Conservation (phyloP, 78 protist species). For the Salpingoeca rosetta region DNA sequence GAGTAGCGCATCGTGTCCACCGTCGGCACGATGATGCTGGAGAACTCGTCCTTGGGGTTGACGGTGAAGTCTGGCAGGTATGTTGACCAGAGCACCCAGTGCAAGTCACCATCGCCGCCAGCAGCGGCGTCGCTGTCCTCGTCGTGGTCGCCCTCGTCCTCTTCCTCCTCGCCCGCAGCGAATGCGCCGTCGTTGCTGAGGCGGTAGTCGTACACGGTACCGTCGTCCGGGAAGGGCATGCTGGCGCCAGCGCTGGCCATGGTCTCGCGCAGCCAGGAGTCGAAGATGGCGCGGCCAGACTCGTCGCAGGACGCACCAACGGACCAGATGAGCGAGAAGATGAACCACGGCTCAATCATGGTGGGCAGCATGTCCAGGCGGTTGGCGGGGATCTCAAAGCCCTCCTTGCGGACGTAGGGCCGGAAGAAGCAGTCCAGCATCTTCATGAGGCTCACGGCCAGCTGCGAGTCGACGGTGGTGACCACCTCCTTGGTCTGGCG, state of each 20-base stretch:
- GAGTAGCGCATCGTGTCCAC: constrained; percentile 67
- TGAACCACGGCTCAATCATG: constrained; percentile 4
- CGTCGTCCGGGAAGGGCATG: not conserved
- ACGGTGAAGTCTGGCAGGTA: constrained; percentile 27
- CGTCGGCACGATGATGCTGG: constrained; percentile 76
- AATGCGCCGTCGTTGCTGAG: not conserved
- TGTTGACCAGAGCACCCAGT: constrained; percentile 58
- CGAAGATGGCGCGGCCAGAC: constrained; percentile 24
- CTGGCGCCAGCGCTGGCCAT: not conserved
- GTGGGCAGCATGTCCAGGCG: not conserved
- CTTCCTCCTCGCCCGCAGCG: not conserved
- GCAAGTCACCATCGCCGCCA: not conserved
- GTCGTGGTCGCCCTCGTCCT: not conserved
- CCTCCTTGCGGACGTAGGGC: constrained; percentile 2
- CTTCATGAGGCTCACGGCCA: constrained; percentile 16
- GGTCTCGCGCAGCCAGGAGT: not conserved
- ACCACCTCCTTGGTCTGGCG: constrained; percentile 20
- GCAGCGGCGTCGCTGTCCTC: not conserved
- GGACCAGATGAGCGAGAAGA: constrained; percentile 56
- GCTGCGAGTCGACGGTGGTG: constrained; percentile 31
- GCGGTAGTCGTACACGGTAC: constrained; percentile 22
- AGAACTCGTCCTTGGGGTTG: not conserved
- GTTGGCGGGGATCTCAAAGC: not conserved
- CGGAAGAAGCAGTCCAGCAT: constrained; percentile 37
- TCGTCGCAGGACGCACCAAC: constrained; percentile 45